Conservation (phyloP, 179 eudicot species). For the Corrigiola litoralis region DNA sequence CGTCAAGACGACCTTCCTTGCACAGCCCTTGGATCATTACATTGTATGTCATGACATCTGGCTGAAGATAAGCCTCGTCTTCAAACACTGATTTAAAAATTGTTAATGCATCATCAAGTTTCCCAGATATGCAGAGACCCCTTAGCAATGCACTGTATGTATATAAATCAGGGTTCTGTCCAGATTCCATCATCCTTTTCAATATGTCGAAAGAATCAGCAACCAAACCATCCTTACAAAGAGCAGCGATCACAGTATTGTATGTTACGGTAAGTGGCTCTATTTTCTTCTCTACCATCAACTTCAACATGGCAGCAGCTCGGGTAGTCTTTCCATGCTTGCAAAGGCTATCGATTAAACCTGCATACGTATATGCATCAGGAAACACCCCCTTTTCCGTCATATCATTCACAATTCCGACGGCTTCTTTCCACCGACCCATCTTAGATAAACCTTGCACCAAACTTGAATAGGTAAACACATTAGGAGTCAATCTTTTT, state of each 20-base stretch:
- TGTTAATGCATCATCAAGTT: conserved; percentile 51
- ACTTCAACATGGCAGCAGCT: conserved; percentile 46
- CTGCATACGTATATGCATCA: conserved; percentile 44
- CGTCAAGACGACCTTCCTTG: conserved; percentile 40
- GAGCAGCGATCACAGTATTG: conserved; percentile 50
- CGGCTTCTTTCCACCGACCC: conserved; percentile 61
- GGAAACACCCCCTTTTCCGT: conserved; percentile 45
- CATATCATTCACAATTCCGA: conserved; percentile 48
- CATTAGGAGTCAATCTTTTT: conserved; percentile 48
- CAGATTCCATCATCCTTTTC: conserved; percentile 57
- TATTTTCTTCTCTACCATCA: conserved; percentile 61
- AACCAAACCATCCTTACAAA: conserved; percentile 54
- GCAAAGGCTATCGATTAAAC: conserved; percentile 61
- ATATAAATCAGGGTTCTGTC: conserved; percentile 43
- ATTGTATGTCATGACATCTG: conserved; percentile 40
- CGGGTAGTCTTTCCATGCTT: conserved; percentile 40
- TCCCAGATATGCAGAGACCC: conserved; percentile 57
- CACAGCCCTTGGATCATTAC: conserved; percentile 62
- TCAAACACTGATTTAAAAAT: conserved; percentile 42
- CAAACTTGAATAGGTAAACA: conserved; percentile 41
- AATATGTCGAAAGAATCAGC: conserved; percentile 44
- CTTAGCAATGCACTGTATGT: conserved; percentile 46
- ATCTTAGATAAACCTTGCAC: conserved; percentile 43
- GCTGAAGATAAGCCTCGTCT: conserved; percentile 30
- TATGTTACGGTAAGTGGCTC: conserved; percentile 44